Evolutionary conservation across 1,139 yeast genomes (phyloP).

Genomic region (Yamadazyma siamensis): DNA sequence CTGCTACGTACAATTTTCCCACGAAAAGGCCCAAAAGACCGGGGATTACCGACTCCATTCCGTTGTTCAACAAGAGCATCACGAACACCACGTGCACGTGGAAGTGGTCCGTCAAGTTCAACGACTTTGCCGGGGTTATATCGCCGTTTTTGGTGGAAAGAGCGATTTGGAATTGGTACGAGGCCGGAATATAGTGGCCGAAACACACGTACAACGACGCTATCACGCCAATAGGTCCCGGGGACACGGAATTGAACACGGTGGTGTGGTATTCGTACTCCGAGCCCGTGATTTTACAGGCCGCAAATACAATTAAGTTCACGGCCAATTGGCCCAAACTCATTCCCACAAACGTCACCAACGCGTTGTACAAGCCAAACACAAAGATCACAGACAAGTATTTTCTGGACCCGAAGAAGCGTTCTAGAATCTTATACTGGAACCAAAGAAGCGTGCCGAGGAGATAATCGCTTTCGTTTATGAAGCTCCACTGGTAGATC

Average conservation of each 20-base stretch:
- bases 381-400: constrained; percentile 40
- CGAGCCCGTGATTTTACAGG: constrained; percentile 2
- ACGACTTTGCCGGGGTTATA: background rate
- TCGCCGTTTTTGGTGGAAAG: constrained; percentile 18
- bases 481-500: constrained; percentile 53
- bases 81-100: constrained; percentile 51
- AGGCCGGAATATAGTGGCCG: constrained; percentile 54
- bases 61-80: constrained; percentile 54
- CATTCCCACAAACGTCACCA: constrained; percentile 32
- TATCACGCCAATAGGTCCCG: constrained; percentile 66
- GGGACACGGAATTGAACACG: constrained; percentile 32
- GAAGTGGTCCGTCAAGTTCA: constrained; percentile 53
- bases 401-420: constrained; percentile 61
- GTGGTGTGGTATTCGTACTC: constrained; percentile 22
- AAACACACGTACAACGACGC: constrained; percentile 60
- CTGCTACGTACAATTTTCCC: constrained; percentile 55
- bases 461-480: constrained; percentile 66
- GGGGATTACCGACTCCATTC: constrained; percentile 47
- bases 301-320: constrained; percentile 21
- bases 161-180: constrained; percentile 54
- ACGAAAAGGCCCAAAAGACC: constrained; percentile 55
- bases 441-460: constrained; percentile 51
- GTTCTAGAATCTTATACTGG: constrained; percentile 59
- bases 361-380: constrained; percentile 33
- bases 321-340: constrained; percentile 35